Percentiles rank a stretch among this genome's conserved stretches.
phyloP scores from a whole-genome alignment of 108 stramenopile genomes.

The Nannochloropsis oceanica region DNA sequence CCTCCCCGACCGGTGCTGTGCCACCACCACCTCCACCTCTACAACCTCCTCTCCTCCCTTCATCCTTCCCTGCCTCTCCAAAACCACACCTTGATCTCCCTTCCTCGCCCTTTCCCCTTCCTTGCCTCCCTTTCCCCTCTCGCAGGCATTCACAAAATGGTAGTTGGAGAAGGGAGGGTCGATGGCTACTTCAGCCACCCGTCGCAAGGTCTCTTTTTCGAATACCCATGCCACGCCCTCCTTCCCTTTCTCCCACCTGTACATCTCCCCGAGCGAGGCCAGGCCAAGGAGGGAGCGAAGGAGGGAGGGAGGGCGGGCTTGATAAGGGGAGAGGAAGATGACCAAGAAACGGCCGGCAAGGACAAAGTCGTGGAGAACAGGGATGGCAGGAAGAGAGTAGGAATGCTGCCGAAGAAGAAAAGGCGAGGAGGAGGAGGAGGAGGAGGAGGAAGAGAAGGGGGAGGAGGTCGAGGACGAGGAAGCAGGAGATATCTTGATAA shows the following conservation, averaged over 20 bases:
- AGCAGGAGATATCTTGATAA: not conserved
- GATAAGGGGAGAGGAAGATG: not conserved
- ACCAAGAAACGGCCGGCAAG: not conserved
- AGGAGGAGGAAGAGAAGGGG: too few relatives aligned
- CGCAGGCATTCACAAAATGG: not conserved
- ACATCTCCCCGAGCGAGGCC: not conserved
- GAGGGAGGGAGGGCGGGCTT: not conserved
- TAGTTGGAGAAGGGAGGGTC: not conserved
- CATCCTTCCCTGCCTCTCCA: too few relatives aligned
- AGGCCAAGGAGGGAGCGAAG: not conserved
- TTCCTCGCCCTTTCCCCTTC: too few relatives aligned
- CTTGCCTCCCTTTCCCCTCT: not conserved
- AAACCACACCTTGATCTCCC: too few relatives aligned
- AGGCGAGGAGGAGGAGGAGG: not conserved
- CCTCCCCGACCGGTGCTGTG: not conserved
- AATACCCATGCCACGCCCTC: not conserved
- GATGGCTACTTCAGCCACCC: not conserved
- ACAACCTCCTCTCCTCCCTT: not conserved
- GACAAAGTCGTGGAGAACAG: not conserved
- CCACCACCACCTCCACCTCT: not conserved
- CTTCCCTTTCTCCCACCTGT: not conserved
- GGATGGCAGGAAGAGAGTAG: not conserved
- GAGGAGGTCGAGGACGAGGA: too few relatives aligned
- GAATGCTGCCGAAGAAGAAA: not conserved
- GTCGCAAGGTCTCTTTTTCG: not conserved